Conservation (phyloP, 208 protist species). For the Trypanosoma mega region DNA sequence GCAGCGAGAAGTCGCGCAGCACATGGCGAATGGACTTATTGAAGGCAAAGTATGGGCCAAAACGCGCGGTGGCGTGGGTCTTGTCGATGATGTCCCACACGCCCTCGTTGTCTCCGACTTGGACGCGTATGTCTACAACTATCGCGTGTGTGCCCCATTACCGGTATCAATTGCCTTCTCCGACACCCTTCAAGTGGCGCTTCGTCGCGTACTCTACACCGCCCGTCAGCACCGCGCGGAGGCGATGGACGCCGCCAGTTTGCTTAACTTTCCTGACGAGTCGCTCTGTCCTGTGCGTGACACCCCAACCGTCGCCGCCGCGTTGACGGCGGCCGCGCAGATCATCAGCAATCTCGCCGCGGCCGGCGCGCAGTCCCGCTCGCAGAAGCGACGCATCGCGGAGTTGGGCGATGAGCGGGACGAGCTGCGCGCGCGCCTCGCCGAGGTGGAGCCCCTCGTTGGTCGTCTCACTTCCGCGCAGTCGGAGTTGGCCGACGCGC, state of each 20-base stretch:
- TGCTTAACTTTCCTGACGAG: slow-evolving; percentile 4
- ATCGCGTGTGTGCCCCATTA: slow-evolving; percentile 1
- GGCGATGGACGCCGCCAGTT: not conserved
- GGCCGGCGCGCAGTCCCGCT: slow-evolving; percentile 40
- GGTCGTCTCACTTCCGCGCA: not conserved
- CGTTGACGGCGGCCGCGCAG: slow-evolving; percentile 44
- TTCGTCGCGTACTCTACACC: slow-evolving; percentile 43
- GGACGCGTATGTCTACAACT: slow-evolving; percentile 25
- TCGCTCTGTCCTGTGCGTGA: slow-evolving; percentile 54
- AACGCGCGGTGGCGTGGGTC: slow-evolving; percentile 5
- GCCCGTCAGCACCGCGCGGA: slow-evolving; percentile 28
- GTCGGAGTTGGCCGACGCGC: not conserved
- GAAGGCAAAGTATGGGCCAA: slow-evolving; percentile 6
- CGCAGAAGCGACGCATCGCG: slow-evolving; percentile 33
- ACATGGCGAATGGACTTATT: slow-evolving; percentile 11
- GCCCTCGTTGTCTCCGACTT: slow-evolving; percentile 38
- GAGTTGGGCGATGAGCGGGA: slow-evolving; percentile 21
- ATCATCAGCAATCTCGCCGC: slow-evolving; percentile 49
- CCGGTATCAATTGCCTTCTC: slow-evolving; percentile 28
- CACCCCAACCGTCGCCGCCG: slow-evolving; percentile 28
- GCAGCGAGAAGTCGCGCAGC: slow-evolving; percentile 8
- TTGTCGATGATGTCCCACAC: slow-evolving; percentile 38
- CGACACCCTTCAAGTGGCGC: slow-evolving; percentile 43
- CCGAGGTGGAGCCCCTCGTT: not conserved
- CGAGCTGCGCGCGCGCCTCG: not conserved